Evolutionary conservation across 805 yeast genomes (phyloP), one percentile per base, ranked within the genome.

Genomic region (Yamadazyma tumulicola): DNA sequence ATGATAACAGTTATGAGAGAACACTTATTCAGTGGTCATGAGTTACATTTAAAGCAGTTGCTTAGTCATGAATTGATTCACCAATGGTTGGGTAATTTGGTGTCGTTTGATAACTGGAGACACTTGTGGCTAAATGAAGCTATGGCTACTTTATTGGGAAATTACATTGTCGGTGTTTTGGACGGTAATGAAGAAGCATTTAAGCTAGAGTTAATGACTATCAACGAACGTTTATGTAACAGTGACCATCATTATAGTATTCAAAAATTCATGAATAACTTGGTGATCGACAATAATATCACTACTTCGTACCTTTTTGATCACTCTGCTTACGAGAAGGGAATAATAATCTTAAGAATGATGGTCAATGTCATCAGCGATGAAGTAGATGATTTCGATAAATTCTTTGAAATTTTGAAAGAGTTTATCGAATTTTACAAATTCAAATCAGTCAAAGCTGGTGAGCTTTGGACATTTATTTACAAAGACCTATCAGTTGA

Each of bases 71-170:
- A 84, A 49, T 49, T 84, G 42, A 78, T 82, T 19, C 94, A 85
- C 52, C 91, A 84, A 59, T 85, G 87, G 86, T 56, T 85, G 37
- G 94, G 93, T 6, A 77, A 85, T 45, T 62, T 67, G 45, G 69
- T 82, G 2, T 65, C 85, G 1, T 81, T 82, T 47, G 82, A 79
- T 32, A 72, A 76, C 13, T 84, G 86, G 81, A 72, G 70, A 32
- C 67, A 73, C 48, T 59, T 84, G 24, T 83, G 93, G 89, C 60
- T 85, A 37, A 81, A 82, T 48, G 94, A 85, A 59, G 63, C 85
- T 2, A 80, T 84, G 59, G 93, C 94, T 0, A 83, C 93, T 0
- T 81, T 79, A 68, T 64, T 78, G 45, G 85, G 88, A 1, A 69
- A 71, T 45, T 63, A 64, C 32, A 35, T 37, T 18, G 44, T 43